Evolutionary conservation across 2,329 filamentous ascomycete species (phyloP), one percentile per base, ranked within the genome.

Genomic region (Aspergillus spinulosporus): DNA sequence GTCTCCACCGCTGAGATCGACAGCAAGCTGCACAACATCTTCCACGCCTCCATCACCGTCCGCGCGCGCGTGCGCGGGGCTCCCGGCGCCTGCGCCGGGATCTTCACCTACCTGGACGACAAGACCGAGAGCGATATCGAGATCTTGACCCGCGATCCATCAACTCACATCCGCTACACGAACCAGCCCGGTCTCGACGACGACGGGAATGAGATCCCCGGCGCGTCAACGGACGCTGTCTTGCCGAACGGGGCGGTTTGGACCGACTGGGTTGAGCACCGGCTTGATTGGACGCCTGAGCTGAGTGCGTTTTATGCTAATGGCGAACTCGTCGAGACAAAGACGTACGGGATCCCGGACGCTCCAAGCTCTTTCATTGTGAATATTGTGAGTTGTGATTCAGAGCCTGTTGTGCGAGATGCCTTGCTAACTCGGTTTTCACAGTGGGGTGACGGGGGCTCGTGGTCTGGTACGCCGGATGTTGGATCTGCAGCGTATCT

Each of bases 61-160:
- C 44, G 44, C 3, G 44, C 43, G 9, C n/a, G 52, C 31, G 52
- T 54, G 1, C 52, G 45, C 45, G 45, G 52, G 14, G 45, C 14
- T 4, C 9, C 52, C 3, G 52, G 52, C 3, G 45, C 44, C 45
- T 54, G 52, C 14, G 52, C 45, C 5, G 52, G 52, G 14, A 39
- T 54, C 9, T 54, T 54, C 37, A 54, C 52, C 14, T 54, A 54
- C 28, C 21, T 32, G n/a, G 28, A 54, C 45, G 37, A 49, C 31
- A 14, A 48, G 5, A 54, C 49, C 52, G 52, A 54, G 28, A 49
- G 45, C 36, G 52, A 54, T 9, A 54, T 54, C 14, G 52, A 54
- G 29, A 47, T 54, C 34, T 37, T 54, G 3, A 54, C 52, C 4
- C 52, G 28, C 6, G 52, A 54, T 11, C 45, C 45, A 2, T 34